Base-by-base conservation (phyloP, 2,329 filamentous ascomycete species). In the Ceratocystis lukuohia region DNA sequence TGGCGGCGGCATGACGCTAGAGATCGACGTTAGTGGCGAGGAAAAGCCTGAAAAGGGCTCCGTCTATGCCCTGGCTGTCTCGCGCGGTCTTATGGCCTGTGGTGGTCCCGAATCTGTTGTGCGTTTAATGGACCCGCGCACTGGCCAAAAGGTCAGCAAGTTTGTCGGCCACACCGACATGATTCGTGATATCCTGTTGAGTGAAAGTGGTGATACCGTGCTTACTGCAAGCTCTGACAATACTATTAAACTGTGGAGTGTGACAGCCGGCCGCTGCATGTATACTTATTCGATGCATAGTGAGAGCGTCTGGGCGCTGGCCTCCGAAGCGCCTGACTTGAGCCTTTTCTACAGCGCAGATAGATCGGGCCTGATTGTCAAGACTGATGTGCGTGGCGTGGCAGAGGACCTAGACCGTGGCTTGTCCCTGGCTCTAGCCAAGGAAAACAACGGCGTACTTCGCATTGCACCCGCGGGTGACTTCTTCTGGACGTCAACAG, bases 261-360 rank as follows among this genome's bases (percentile, higher is more conserved):
- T 97, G 71, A 94, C 89, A 10, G 93, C 91, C 25, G 94, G 94
- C 66, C 84, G 94, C 71, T 99, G 94, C 80, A 93, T 97, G 88
- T 91, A 96, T 76, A 99, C 94, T 0, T 83, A 99, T 71, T 96
- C 92, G 65, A 99, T 99, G 94, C 94, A 99, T 77, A 96, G 96
- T 73, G 91, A 96, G 73, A 96, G 92, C 74, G 90, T 99, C 25
- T 99, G 94, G 94, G 95, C 91, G 1, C 80, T 99, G 25, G 96
- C 88, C 75, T 96, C 94, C 0, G 87, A 93, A 65, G 85, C 96
- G 71, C 91, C 92, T 0, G 83, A 88, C 67, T 82, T 99, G 3
- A 87, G 88, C 8, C 84, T 96, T 37, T 97, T 99, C 75, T 97
- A 97, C 77, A 97, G 93, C 66, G 89, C 88, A 71, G 94, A 99